Conservation (phyloP, 805 yeast species). For the Wickerhamomyces xylosicus region DNA sequence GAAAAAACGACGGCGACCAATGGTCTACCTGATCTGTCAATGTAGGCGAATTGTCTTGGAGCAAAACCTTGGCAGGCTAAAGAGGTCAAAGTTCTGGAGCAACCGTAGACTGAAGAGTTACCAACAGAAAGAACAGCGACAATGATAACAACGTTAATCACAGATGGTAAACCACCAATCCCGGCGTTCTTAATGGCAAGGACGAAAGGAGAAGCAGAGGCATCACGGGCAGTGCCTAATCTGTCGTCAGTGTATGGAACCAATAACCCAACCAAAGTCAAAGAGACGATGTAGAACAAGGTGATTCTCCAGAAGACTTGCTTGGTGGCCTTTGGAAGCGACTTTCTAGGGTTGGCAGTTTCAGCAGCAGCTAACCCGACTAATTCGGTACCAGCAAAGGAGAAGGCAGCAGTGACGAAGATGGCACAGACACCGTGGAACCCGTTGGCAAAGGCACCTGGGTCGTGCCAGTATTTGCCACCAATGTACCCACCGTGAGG, state of each 20-base stretch:
- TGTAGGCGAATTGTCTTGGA: conserved; percentile 46
- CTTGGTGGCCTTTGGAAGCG: conserved; percentile 66
- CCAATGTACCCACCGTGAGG: conserved; percentile 41
- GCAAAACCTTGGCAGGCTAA: conserved; percentile 55
- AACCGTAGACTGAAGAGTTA: conserved; percentile 60
- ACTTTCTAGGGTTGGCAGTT: conserved; percentile 51
- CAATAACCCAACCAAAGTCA: conserved; percentile 48
- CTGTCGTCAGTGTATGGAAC: conserved; percentile 54
- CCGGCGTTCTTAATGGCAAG: conserved; percentile 60
- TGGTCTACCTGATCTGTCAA: conserved; percentile 63
- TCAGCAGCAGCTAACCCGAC: conserved; percentile 75
- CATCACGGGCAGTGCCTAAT: conserved; percentile 42
- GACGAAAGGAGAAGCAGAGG: conserved; percentile 73
- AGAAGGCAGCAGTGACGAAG: conserved; percentile 69
- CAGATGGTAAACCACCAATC: conserved; percentile 50
- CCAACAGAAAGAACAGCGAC: conserved; percentile 63
- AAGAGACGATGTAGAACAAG: conserved; percentile 51
- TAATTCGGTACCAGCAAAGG: conserved; percentile 66
- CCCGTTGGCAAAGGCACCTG: conserved; percentile 42
- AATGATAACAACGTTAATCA: conserved; percentile 59
- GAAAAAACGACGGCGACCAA: conserved; percentile 42
- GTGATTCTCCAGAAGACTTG: conserved; percentile 77
- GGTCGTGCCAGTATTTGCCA: conserved; percentile 38
- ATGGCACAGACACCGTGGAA: conserved; percentile 62
- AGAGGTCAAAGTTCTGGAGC: conserved; percentile 56